A percentile compares a stretch with the other conserved stretches of the same genome.
Evolutionary conservation across 331 rosid species (phyloP).

Genomic region (Quercus lobata): DNA sequence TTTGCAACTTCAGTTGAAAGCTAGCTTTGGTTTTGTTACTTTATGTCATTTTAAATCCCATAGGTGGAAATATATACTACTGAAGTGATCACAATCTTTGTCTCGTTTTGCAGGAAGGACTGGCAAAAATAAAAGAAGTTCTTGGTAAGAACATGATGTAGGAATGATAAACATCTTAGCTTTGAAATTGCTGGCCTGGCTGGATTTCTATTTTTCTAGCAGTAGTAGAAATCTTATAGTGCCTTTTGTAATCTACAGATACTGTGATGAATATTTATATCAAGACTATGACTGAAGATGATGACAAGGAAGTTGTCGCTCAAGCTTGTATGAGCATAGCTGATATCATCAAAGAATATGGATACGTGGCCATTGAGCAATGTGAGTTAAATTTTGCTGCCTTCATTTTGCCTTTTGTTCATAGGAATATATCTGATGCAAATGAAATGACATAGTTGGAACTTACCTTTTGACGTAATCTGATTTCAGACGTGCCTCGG

Average conservation of each 20-base stretch:
- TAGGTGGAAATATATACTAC: not conserved
- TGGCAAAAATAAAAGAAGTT: conserved; percentile 59
- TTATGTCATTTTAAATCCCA: not conserved
- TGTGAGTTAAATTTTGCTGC: conserved; percentile 51
- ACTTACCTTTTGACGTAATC: not conserved
- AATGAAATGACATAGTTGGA: conserved; percentile 15
- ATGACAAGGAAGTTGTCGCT: conserved; percentile 94
- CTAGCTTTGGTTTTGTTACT: not conserved
- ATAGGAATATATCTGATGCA: conserved; percentile 21
- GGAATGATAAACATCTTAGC: not conserved
- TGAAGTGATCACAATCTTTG: conserved; percentile 9
- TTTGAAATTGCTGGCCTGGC: not conserved
- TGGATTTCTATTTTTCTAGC: conserved; percentile 2
- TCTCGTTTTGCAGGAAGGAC: conserved; percentile 69
- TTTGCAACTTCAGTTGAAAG: conserved; percentile 9
- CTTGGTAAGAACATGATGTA: conserved; percentile 51
- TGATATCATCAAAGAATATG: conserved; percentile 84
- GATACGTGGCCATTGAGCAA: conserved; percentile 69
- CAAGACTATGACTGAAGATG: conserved; percentile 91
- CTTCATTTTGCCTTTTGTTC: conserved; percentile 7
- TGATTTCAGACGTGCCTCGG: conserved; percentile 53
- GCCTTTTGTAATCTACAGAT: conserved; percentile 43
- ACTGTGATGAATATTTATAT: conserved; percentile 72
- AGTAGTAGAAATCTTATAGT: conserved; percentile 1
- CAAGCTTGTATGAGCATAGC: conserved; percentile 88